Percentiles rank a stretch among this genome's conserved stretches.
phyloP scores from a whole-genome alignment of 768 basidiomycete genomes.

The Tephrocybe sp. region DNA sequence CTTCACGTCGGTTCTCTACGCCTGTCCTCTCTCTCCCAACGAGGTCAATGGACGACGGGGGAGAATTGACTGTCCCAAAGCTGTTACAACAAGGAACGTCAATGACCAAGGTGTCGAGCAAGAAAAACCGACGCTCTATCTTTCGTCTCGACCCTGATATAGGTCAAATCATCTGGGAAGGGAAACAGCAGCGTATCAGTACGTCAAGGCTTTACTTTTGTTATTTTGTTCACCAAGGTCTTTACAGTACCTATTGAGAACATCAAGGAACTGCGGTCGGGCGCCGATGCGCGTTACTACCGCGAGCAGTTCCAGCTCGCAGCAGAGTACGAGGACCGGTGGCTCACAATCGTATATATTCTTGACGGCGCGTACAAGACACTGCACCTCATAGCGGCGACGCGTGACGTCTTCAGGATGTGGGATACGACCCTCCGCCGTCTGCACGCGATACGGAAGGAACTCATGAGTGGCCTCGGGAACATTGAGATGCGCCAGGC shows the following conservation, averaged over 20 bases:
- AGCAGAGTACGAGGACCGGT: conserved; percentile 67
- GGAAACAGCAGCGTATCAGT: conserved; percentile 65
- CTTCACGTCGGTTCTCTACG: conserved; percentile 6
- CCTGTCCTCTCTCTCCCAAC: conserved; percentile 13
- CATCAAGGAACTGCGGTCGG: conserved; percentile 87
- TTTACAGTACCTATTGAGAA: conserved; percentile 78
- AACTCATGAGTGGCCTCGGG: conserved; percentile 75
- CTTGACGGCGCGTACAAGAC: conserved; percentile 80
- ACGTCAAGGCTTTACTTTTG: conserved; percentile 51
- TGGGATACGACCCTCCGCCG: conserved; percentile 67
- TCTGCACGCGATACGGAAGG: conserved; percentile 66
- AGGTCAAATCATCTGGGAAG: conserved; percentile 79
- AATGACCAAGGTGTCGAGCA: conserved; percentile 83
- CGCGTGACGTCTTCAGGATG: conserved; percentile 48
- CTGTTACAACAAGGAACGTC: conserved; percentile 61
- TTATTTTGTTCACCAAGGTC: not conserved
- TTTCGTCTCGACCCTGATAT: conserved; percentile 79
- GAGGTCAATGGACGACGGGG: conserved; percentile 13
- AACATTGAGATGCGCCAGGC: conserved; percentile 68
- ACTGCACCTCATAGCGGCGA: conserved; percentile 78
- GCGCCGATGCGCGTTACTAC: conserved; percentile 71
- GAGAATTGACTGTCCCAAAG: conserved; percentile 49
- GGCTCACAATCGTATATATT: conserved; percentile 88
- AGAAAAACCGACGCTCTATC: conserved; percentile 68
- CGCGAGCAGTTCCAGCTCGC: conserved; percentile 74